Conservation (phyloP, 768 basidiomycete genomes). For the Podaxis carcinomalis region DNA sequence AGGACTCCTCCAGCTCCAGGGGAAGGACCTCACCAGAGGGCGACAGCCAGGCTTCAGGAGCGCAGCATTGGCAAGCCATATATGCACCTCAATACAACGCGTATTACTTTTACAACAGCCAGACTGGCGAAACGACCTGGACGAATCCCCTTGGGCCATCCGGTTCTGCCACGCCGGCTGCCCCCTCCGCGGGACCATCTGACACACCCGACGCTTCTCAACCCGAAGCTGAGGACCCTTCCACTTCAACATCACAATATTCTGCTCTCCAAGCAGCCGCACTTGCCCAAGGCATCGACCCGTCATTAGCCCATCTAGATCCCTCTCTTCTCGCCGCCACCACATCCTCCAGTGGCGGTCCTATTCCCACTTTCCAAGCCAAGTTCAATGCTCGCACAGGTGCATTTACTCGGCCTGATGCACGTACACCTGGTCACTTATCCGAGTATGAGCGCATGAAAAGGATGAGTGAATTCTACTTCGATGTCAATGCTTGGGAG, state of each 20-base stretch:
- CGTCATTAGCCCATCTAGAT: constrained; percentile 75
- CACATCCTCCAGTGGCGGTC: constrained; percentile 26
- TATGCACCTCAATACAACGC: constrained; percentile 73
- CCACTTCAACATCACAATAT: constrained; percentile 30
- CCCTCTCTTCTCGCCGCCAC: constrained; percentile 50
- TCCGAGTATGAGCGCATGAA: constrained; percentile 79
- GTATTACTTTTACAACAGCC: constrained; percentile 81
- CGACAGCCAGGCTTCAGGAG: not conserved
- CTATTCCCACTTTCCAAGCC: constrained; percentile 50
- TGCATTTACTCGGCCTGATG: constrained; percentile 61
- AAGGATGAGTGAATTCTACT: constrained; percentile 87
- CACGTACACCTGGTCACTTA: constrained; percentile 69
- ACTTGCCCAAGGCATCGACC: constrained; percentile 77
- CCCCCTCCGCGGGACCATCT: constrained; percentile 14
- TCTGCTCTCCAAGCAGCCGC: constrained; percentile 66
- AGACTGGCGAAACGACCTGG: constrained; percentile 82
- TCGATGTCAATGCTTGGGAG: constrained; percentile 82
- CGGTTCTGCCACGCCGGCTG: constrained; percentile 9
- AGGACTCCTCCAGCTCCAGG: not conserved
- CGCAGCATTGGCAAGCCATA: constrained; percentile 70
- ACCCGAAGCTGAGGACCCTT: constrained; percentile 12
- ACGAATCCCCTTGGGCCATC: constrained; percentile 59
- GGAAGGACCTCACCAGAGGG: not conserved
- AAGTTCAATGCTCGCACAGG: constrained; percentile 84
- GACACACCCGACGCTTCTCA: constrained; percentile 12